phyloP scores from a whole-genome alignment of 1,284 basidiomycete genomes.

The Moniliophthora roreri region DNA sequence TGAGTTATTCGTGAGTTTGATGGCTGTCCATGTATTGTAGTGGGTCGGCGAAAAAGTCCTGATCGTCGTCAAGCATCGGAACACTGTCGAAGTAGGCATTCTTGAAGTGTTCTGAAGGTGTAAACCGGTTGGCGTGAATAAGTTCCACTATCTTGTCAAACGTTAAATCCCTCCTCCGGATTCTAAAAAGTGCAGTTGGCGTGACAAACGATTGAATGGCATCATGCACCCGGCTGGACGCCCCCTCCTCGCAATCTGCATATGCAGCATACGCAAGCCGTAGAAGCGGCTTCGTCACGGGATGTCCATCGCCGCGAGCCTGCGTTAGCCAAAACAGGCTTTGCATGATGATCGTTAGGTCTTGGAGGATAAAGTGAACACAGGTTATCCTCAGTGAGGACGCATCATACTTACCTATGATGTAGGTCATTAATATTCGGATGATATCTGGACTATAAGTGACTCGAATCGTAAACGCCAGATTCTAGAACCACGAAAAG shows the following conservation, averaged over 20 bases:
- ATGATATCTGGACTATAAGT: constrained; percentile 8
- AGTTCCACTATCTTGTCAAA: constrained; percentile 9
- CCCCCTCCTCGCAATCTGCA: constrained; percentile 6
- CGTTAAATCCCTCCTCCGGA: constrained; percentile 3
- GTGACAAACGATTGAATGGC: constrained; percentile 15
- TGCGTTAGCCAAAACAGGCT: constrained; percentile 18
- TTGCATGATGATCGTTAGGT: constrained; percentile 20
- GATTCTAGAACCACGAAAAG: no score
- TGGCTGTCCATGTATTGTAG: not conserved
- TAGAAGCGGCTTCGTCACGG: constrained; percentile 10
- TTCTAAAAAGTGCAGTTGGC: constrained; percentile 7
- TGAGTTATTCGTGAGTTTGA: not conserved
- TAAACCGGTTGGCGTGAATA: not conserved
- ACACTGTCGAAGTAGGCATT: no score
- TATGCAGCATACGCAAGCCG: constrained; percentile 15
- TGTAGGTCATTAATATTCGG: constrained; percentile 18
- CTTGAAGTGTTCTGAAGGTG: not conserved
- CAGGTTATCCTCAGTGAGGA: not conserved
- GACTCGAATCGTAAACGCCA: no score
- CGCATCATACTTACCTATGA: constrained; percentile 11
- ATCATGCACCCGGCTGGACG: constrained; percentile 11
- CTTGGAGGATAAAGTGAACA: not conserved
- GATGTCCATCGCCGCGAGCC: constrained; percentile 5
- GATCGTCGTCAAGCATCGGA: not conserved
- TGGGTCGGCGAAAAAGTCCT: not conserved